phyloP scores from a whole-genome alignment of 129 eudicot genomes.

The Saussurea involucrata region DNA sequence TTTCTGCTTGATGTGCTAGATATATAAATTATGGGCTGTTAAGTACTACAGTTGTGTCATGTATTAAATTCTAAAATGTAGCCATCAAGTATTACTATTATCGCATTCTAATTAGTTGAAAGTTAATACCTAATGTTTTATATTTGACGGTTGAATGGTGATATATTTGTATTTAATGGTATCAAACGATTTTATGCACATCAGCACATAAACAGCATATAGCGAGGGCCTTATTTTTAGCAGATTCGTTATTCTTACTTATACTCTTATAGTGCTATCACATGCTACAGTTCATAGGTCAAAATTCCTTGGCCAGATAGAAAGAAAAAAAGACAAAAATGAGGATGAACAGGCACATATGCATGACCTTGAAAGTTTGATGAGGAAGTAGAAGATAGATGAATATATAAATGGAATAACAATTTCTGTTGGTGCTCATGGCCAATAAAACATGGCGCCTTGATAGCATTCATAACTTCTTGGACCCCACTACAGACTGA shows the following conservation, averaged over 20 bases:
- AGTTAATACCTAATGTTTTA: neutral
- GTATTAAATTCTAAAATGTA: neutral
- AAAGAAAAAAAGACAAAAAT: neutral
- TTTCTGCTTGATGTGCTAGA: neutral
- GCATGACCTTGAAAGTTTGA: neutral
- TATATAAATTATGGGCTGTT: neutral
- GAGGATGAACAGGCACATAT: neutral
- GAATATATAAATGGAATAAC: neutral
- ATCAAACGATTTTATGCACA: neutral
- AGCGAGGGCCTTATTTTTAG: neutral
- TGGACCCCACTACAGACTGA: too few relatives aligned
- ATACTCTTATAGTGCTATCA: neutral
- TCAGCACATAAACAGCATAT: neutral
- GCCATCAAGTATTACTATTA: neutral
- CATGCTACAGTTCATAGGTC: neutral
- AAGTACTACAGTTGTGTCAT: neutral
- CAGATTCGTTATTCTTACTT: neutral
- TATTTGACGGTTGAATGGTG: neutral
- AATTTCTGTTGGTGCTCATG: neutral
- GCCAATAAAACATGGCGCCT: neutral
- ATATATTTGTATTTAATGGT: neutral
- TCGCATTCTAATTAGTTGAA: neutral
- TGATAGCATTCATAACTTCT: neutral
- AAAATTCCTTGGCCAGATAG: neutral
- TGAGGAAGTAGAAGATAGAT: neutral